Base-by-base conservation (phyloP, 345 rosid genomes). In the Salix koriyanagi region DNA sequence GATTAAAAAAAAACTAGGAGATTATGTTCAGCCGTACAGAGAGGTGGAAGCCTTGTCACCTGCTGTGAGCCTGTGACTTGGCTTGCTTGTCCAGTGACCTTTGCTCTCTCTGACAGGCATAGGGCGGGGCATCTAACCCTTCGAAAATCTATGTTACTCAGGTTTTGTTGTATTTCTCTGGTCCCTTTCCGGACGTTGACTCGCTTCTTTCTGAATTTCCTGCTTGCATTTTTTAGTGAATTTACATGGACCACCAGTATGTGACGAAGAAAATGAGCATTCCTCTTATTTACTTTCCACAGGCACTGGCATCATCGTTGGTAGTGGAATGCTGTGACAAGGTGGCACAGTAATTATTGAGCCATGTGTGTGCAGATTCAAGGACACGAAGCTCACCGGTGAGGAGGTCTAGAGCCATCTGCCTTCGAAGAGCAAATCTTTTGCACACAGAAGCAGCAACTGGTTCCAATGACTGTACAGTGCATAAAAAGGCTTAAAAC, bases 361-460 rank as follows among this genome's bases (percentile, higher is more conserved):
- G 86, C 98, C 98, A 94, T 10, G 86, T 75, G 62, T 88, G 82
- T 52, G 91, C 96, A 79, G 96, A 88, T 80, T 79, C 75, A 62
- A 94, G 90, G 75, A 89, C 75, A 26, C 88, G 91, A 79, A 88
- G 90, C 86, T 94, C 95, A 4, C 97, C 97, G 0, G 30, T 65
- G 52, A 91, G 91, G 46, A 94, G 95, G 72, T 90, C 84, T 61
- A 79, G 70, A 44, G 95, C 95, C 97, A 90, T 90, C 77, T 79
- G 84, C 86, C 79, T 88, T 76, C 91, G 69, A 60, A 77, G 64
- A 73, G 75, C 76, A 66, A 50, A 79, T 71, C 65, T 84, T 41
- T 81, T 69, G 61, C 81, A 52, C 67, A 60, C 72, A 9, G 77
- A 61, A 41, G 72, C 42, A 39, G 67, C 44, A 70, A 66, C 36